Base-by-base conservation (phyloP, 495 filamentous ascomycete species). In the Extremus antarcticus region DNA sequence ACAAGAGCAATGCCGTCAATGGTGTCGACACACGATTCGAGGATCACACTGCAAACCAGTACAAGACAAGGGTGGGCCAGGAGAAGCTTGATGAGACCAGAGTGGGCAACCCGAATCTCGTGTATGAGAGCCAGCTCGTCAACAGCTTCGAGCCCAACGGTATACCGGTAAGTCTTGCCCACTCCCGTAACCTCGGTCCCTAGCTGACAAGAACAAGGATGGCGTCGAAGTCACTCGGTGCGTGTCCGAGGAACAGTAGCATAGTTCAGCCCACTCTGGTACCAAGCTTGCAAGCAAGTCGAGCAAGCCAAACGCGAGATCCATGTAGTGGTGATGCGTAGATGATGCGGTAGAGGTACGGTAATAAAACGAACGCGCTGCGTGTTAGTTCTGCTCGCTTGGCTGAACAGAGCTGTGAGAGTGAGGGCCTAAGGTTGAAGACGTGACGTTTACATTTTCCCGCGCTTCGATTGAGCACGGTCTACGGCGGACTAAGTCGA, bases 221-320 rank as follows among this genome's bases (percentile, higher is more conserved):
- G 86, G 77, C 1, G 63, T 90, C 47, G 86, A 90, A 62, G 79
- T 89, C 25, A 82, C 84, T 1, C 73, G 72, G 54, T 89, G 86
- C 65, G 65, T 80, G 2, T 77, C 74, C 41, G 66, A 76, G 25
- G 63, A 77, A 48, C 17, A 35, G 29, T 35, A 35, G 29, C 13
- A 35, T n/a, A n/a, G n/a, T n/a, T n/a, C n/a, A n/a, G n/a, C n/a
- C n/a, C n/a, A n/a, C n/a, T n/a, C n/a, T n/a, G n/a, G n/a, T n/a
- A n/a, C n/a, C n/a, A n/a, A n/a, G n/a, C n/a, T n/a, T n/a, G n/a
- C n/a, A n/a, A n/a, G n/a, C n/a, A n/a, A n/a, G n/a, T n/a, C n/a
- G n/a, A n/a, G n/a, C n/a, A n/a, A n/a, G n/a, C n/a, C n/a, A n/a
- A n/a, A n/a, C n/a, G n/a, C n/a, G n/a, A n/a, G n/a, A n/a, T n/a